A percentile compares a stretch with the other conserved stretches of the same genome.
phyloP scores from a whole-genome alignment of 306 rosid genomes.

The Vigna angularis region DNA sequence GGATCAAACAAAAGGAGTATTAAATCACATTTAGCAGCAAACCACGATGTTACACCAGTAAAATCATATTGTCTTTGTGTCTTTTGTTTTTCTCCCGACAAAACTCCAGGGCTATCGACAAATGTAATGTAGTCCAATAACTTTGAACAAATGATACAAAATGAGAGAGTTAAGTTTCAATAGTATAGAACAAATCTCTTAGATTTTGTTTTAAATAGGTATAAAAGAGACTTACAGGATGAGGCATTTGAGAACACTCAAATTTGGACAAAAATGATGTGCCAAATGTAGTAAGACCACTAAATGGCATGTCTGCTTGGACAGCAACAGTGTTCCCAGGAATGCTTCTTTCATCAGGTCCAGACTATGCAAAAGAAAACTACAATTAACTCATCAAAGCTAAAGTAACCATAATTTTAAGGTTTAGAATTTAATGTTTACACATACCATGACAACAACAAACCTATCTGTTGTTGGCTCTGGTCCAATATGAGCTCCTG shows the following conservation, averaged over 20 bases:
- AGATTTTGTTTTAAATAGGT: not conserved
- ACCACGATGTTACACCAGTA: slow-evolving; percentile 97
- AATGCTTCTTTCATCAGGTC: slow-evolving; percentile 94
- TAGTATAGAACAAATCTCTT: not conserved
- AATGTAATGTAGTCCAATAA: slow-evolving; percentile 86
- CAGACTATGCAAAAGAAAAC: slow-evolving; percentile 59
- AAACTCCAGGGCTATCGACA: slow-evolving; percentile 97
- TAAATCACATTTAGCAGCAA: slow-evolving; percentile 93
- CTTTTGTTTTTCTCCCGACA: slow-evolving; percentile 97
- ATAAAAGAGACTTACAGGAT: slow-evolving; percentile 65
- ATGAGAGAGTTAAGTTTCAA: not conserved
- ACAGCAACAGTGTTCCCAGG: slow-evolving; percentile 97
- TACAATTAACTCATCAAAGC: not conserved
- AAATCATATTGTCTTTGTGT: slow-evolving; percentile 89
- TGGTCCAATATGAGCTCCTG: slow-evolving; percentile 99
- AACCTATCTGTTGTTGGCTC: slow-evolving; percentile 99
- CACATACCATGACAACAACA: slow-evolving; percentile 93
- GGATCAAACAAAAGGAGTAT: slow-evolving; percentile 95
- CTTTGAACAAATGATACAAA: slow-evolving; percentile 46
- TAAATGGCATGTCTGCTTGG: slow-evolving; percentile 96
- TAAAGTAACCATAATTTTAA: not conserved
- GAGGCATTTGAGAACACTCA: slow-evolving; percentile 98
- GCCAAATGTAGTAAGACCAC: slow-evolving; percentile 88
- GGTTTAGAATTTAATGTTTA: not conserved
- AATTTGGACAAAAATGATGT: slow-evolving; percentile 91